These are phyloP conservation scores for Discostella pseudostelligera DNA, from an alignment of 108 stramenopile genomes.

Conservation along the genomic window DNA sequence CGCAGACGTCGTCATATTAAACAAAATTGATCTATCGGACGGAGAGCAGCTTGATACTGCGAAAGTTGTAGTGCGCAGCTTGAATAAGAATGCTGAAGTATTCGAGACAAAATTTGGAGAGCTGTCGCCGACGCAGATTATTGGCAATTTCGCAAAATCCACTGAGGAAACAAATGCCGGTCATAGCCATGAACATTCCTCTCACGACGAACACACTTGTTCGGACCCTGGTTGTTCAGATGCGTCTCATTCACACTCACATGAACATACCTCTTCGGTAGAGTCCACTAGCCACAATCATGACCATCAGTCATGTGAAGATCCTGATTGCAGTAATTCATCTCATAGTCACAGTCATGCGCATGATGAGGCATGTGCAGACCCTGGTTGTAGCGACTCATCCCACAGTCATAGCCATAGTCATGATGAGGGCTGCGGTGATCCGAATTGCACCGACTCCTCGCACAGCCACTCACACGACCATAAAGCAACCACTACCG, in stretches of 20 bases:
- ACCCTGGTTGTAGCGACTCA: constrained; percentile 5
- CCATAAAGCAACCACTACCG: constrained; percentile 53
- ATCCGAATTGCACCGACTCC: constrained; percentile 47
- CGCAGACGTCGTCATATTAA: constrained; percentile 86
- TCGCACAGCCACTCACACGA: constrained; percentile 53
- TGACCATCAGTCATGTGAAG: constrained; percentile 15
- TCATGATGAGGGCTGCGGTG: constrained; percentile 41
- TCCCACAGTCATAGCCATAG: constrained; percentile 9
- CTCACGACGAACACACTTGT: no score
- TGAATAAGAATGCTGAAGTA: no score
- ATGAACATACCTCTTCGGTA: constrained; percentile 27
- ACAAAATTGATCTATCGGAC: constrained; percentile 83
- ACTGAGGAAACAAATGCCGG: no score
- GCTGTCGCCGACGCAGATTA: no score
- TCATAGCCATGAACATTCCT: no score
- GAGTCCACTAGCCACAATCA: neutral
- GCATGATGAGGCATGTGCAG: constrained; percentile 16
- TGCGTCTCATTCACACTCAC: no score
- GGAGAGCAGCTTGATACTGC: no score
- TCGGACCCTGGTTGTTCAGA: no score
- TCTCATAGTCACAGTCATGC: constrained; percentile 26
- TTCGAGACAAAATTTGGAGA: no score
- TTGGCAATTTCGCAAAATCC: no score
- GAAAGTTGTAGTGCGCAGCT: no score
- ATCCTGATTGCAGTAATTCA: constrained; percentile 37